A percentile compares a stretch with the other conserved stretches of the same genome.
These are phyloP conservation scores for Malus asiatica DNA, from an alignment of 306 rosid genomes.

Conservation along the genomic window DNA sequence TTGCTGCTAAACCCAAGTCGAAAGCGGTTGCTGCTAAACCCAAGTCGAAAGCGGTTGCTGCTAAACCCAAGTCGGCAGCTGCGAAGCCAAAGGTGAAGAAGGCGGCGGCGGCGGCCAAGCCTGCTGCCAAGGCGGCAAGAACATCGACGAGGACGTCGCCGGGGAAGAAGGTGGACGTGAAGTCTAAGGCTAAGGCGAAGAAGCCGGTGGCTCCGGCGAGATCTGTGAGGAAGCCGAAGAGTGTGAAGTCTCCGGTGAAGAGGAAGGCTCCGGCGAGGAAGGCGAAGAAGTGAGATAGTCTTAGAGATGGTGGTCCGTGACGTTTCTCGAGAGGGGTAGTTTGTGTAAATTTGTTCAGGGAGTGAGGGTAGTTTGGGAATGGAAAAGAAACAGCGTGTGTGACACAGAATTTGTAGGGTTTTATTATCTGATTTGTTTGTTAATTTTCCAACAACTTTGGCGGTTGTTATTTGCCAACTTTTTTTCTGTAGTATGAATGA, in stretches of 20 bases:
- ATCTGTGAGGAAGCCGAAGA: constrained; percentile 20
- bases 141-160: neutral
- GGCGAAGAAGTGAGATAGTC: constrained; percentile 20
- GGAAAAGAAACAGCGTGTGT: neutral
- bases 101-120: constrained; percentile 6
- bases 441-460: neutral
- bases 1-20: constrained; percentile 1
- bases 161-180: neutral
- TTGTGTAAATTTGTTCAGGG: constrained; percentile 18
- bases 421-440: neutral
- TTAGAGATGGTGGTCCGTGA: neutral
- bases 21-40: constrained; percentile 11
- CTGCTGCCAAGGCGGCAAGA: neutral
- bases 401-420: neutral
- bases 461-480: neutral
- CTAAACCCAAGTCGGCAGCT: constrained; percentile 10
- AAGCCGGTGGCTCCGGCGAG: constrained; percentile 24
- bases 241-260: constrained; percentile 31
- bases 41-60: constrained; percentile 8
- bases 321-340: neutral
- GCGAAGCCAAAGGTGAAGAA: constrained; percentile 21
- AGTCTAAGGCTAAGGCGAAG: constrained; percentile 13
- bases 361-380: neutral
- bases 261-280: constrained; percentile 32
- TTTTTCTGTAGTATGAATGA: neutral